phyloP scores from a whole-genome alignment of 148 eudicot genomes.

The Vaccinium corymbosum region DNA sequence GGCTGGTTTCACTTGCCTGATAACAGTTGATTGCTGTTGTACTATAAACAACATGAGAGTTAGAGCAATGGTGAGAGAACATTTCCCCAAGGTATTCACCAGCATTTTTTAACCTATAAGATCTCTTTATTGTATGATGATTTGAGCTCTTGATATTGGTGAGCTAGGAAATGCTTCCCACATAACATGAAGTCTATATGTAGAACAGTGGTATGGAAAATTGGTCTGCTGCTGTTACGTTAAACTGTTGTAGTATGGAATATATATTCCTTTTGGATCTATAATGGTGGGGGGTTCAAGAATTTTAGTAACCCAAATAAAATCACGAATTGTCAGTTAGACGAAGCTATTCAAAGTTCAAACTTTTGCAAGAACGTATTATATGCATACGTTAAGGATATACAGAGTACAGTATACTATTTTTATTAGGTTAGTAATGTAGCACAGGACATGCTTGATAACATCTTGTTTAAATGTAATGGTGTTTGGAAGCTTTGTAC shows the following conservation, averaged over 20 bases:
- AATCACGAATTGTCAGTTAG: too few relatives aligned
- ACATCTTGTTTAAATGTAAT: neutral
- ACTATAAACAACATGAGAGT: neutral
- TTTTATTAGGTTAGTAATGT: neutral
- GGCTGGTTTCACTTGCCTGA: neutral
- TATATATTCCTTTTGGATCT: neutral
- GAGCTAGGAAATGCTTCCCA: neutral
- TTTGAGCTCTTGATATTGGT: neutral
- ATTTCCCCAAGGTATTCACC: neutral
- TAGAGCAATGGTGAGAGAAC: neutral
- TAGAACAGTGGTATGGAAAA: too few relatives aligned
- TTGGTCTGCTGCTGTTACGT: neutral
- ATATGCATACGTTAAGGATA: neutral
- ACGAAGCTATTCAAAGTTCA: neutral
- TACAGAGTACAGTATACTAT: neutral
- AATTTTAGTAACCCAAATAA: too few relatives aligned
- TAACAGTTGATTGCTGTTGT: neutral
- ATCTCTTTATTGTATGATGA: neutral
- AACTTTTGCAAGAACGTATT: neutral
- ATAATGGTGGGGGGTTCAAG: neutral
- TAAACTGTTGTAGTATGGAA: neutral
- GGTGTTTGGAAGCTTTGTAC: constrained; percentile 1
- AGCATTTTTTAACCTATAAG: neutral
- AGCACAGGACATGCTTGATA: neutral
- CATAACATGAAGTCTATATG: neutral